Evolutionary conservation across 371 early-diverging fungal genomes (phyloP).

Genomic region (Mucor circinelloides): DNA sequence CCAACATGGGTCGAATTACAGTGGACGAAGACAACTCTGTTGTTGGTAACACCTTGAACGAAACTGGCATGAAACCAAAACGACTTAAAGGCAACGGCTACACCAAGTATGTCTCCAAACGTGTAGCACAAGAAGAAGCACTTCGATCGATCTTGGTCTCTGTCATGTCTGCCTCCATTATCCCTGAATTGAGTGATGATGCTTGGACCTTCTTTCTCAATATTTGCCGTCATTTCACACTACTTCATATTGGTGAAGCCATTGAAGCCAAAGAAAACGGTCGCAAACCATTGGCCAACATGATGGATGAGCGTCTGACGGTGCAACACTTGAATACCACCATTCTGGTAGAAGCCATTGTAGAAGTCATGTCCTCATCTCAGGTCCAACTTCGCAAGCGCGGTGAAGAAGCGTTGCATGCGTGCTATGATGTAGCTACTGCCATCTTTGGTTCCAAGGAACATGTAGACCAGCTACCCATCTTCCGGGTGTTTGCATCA

Average conservation of each 20-base stretch:
- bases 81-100: constrained; percentile 46
- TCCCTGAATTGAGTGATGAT: constrained; percentile 65
- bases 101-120: constrained; percentile 50
- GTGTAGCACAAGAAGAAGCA: constrained; percentile 70
- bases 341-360: constrained; percentile 78
- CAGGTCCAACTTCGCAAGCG: constrained; percentile 62
- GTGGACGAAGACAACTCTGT: constrained; percentile 40
- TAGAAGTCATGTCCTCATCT: constrained; percentile 78
- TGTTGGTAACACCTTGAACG: constrained; percentile 35
- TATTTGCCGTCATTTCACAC: constrained; percentile 75
- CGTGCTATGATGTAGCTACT: constrained; percentile 67
- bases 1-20: constrained; percentile 10
- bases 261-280: constrained; percentile 60
- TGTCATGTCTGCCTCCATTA: constrained; percentile 68
- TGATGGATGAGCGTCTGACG: constrained; percentile 47
- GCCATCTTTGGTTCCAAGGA: constrained; percentile 64
- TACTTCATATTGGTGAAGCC: constrained; percentile 72
- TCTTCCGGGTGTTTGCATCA: constrained; percentile 78
- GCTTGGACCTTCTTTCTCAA: constrained; percentile 71
- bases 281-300: constrained; percentile 49
- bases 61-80: constrained; percentile 45
- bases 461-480: constrained; percentile 64
- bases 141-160: constrained; percentile 65
- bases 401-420: constrained; percentile 67
- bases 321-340: constrained; percentile 59